Base-by-base conservation (phyloP, 352 stramenopile genomes). In the Globisporangium parvum region DNA sequence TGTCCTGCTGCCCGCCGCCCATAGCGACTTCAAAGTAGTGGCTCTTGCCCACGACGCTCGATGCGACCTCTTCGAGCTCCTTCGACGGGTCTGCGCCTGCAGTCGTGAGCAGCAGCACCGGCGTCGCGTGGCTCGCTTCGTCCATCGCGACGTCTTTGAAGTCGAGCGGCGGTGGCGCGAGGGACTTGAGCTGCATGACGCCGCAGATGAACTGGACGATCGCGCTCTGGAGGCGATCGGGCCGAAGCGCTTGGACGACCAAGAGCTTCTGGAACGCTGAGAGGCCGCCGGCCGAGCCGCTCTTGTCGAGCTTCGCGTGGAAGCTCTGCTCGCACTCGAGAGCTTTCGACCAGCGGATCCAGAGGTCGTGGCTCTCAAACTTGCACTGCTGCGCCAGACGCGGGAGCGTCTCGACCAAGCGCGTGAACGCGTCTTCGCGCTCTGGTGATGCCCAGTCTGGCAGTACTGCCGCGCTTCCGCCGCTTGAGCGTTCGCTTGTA, bases 21-120 rank as follows among this genome's bases (percentile, higher is more conserved):
- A 98, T 98, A 1, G 95, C 91, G 40, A 98, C 66, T 62, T 97
- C 90, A 40, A 93, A 86, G 74, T 98, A 98, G 56, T 94, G 85
- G 8, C 75, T 79, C 40, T 80, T 77, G 21, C 91, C 91, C n/a
- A 98, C 81, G 3, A 88, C 77, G 2, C 74, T 58, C 0, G 69
- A 75, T 8, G 94, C 94, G 8, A 97, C 92, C 51, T 98, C 92
- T 52, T 97, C 84, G 3, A 98, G 71, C 47, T 98, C 94, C 39
- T 94, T 94, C 21, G 84, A 96, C 17, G 95, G 91, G 66, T 98
- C 95, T 9, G 91, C 94, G n/a, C 93, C 95, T 12, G 90, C 77
- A 0, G 88, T 97, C 9, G 90, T 97, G 41, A 98, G 86, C 10
- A 98, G 60, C 56, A 98, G 69, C 31, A 98, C 82, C 0, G 93